Evolutionary conservation across 2,329 filamentous ascomycete genomes (phyloP), one percentile per base, ranked within the genome.

Genomic region (Colletotrichum cereale): DNA sequence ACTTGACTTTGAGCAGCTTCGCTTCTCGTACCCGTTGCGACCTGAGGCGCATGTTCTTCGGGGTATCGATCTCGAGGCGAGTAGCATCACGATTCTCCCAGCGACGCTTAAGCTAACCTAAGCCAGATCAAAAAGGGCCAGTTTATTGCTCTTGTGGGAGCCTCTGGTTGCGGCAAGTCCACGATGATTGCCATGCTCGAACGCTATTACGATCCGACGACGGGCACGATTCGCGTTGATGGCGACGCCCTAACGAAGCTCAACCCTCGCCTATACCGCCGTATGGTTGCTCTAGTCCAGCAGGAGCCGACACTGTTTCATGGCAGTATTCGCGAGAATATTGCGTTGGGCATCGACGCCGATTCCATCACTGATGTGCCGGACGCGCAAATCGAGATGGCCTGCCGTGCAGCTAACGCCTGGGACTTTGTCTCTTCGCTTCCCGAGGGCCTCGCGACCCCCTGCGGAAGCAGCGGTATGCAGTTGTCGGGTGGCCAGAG

Each of bases 401-500:
- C 86, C 5, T 85, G 84, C 68, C 78, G 80, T 21, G 82, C 85
- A 66, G 84, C 86, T 40, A 86, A 86, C 78, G 85, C 84, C 1
- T 82, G 83, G 74, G 84, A 85, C 50, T 88, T 88, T 70, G 73
- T 82, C 14, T 77, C 76, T 0, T 80, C 79, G 8, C 74, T 80
- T 0, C 79, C 79, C 5, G 78, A 80, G 42, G 89, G 89, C 0
- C 90, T 93, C 66, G 81, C 85, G 1, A 92, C 91, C 0, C 82
- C 85, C 1, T 91, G 92, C 29, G 92, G 92, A 2, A 88, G 91
- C 74, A 87, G 88, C 60, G 92, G 92, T 0, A 87, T 91, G 24
- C 90, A 91, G 70, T 82, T 95, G 1, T 93, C 90, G 1, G 92
- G 92, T 31, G 92, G 92, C 1, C 92, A 95, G 78, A 84, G 91